phyloP scores from a whole-genome alignment of 805 yeast species.

The Lachancea cidri region DNA sequence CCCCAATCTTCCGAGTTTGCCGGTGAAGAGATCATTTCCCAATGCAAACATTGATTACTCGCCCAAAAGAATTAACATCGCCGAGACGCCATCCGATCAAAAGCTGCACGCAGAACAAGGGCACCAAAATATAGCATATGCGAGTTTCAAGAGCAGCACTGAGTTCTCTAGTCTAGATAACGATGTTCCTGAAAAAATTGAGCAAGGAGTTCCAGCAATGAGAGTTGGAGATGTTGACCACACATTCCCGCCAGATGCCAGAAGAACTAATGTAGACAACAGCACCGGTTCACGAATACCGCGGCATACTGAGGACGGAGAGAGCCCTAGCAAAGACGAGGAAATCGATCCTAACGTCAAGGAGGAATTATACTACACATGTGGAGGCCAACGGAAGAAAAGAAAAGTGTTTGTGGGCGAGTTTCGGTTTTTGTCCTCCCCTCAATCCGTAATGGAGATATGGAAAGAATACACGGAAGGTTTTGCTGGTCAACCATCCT shows the following conservation, averaged over 20 bases:
- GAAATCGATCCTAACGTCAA: constrained; percentile 9
- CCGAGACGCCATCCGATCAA: constrained; percentile 8
- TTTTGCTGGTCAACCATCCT: constrained; percentile 46
- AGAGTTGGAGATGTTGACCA: background rate
- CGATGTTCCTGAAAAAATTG: too few species aligned
- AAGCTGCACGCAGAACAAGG: constrained; percentile 1
- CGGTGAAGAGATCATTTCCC: background rate
- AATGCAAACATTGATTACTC: background rate
- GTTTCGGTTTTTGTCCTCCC: constrained; percentile 39
- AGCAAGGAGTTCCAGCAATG: constrained; percentile 2
- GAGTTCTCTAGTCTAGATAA: constrained; percentile 1
- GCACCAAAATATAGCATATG: background rate
- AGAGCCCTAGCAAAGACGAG: background rate
- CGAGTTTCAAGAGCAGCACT: background rate
- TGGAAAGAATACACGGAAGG: constrained; percentile 57
- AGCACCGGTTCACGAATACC: background rate
- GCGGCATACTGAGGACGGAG: background rate
- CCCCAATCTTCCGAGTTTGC: background rate
- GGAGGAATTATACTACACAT: constrained; percentile 13
- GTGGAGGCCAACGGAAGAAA: constrained; percentile 14
- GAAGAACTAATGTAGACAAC: background rate
- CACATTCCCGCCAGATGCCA: constrained; percentile 1
- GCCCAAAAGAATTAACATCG: background rate
- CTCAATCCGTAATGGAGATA: constrained; percentile 45
- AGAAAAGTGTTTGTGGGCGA: constrained; percentile 30